Conservation (phyloP, 2,329 filamentous ascomycete species). For the Metarhizium brunneum region DNA sequence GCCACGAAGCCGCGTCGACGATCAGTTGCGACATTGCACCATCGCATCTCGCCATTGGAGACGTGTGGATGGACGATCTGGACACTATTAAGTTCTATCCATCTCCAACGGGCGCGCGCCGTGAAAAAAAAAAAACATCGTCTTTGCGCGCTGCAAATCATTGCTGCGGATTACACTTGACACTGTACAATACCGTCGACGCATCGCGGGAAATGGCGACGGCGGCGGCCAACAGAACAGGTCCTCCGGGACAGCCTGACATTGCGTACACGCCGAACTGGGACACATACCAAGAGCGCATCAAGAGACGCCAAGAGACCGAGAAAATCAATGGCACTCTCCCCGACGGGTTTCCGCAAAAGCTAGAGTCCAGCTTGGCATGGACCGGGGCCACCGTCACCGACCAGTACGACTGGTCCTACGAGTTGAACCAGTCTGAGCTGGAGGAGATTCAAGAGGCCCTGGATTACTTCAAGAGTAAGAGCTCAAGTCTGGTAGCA, state of each 20-base stretch:
- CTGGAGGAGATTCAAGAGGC: conserved; percentile 39
- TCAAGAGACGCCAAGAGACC: conserved; percentile 31
- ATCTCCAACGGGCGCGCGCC: background rate
- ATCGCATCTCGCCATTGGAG: conserved; percentile 2
- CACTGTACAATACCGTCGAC: too few relatives aligned
- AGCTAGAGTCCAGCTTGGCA: conserved; percentile 40
- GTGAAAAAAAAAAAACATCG: too few relatives aligned
- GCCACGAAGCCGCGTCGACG: background rate
- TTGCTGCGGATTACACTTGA: too few relatives aligned
- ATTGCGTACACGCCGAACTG: conserved; percentile 47
- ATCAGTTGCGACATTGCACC: conserved; percentile 3
- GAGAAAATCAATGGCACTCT: conserved; percentile 30
- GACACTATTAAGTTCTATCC: background rate
- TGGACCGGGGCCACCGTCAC: conserved; percentile 45
- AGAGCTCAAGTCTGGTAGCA: background rate
- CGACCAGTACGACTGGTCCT: conserved; percentile 43
- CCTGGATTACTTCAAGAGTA: conserved; percentile 29
- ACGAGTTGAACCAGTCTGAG: conserved; percentile 35
- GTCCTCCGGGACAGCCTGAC: conserved; percentile 42
- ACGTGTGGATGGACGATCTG: background rate
- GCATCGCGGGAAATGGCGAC: background rate
- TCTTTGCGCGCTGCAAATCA: too few relatives aligned
- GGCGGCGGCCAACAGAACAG: conserved; percentile 1
- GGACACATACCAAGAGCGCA: conserved; percentile 42
- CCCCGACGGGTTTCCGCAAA: conserved; percentile 39